Percentiles rank a stretch among this genome's conserved stretches.
These are phyloP conservation scores for Spergularia azorica DNA, from an alignment of 179 eudicot genomes.

Conservation along the genomic window DNA sequence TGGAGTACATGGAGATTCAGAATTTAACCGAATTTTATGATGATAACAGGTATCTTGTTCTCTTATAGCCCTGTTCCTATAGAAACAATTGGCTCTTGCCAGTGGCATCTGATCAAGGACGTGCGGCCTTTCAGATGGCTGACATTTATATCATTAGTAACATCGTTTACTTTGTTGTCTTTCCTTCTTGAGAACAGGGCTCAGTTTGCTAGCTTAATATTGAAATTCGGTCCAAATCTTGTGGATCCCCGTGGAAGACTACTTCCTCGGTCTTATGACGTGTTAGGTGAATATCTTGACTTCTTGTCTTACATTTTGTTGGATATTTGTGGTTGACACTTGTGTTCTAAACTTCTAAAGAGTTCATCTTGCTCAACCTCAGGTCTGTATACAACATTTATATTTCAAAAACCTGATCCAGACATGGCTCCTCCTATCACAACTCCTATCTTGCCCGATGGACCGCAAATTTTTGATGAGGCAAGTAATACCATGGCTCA, in stretches of 20 bases:
- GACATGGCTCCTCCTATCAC: constrained; percentile 84
- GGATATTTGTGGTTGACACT: constrained; percentile 27
- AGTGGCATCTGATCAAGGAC: not conserved
- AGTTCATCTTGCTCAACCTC: constrained; percentile 27
- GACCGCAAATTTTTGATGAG: constrained; percentile 64
- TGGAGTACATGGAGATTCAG: constrained; percentile 90
- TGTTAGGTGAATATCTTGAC: constrained; percentile 55
- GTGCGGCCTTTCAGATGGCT: not conserved
- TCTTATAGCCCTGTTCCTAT: not conserved
- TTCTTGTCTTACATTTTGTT: constrained; percentile 28
- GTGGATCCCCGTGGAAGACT: constrained; percentile 93
- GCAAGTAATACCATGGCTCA: constrained; percentile 45
- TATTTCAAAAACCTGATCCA: constrained; percentile 95
- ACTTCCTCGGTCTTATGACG: constrained; percentile 77
- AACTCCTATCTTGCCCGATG: constrained; percentile 73
- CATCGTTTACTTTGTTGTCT: not conserved
- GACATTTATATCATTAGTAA: not conserved
- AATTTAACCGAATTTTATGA: constrained; percentile 92
- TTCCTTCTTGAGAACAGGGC: constrained; percentile 41
- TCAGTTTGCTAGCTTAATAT: constrained; percentile 79
- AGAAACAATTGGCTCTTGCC: not conserved
- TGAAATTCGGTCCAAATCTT: constrained; percentile 74
- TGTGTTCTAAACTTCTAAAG: not conserved
- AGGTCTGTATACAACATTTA: constrained; percentile 87
- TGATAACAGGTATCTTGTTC: constrained; percentile 66